Percentiles rank a stretch among this genome's conserved stretches.
These are phyloP conservation scores for Xylaria sp. DNA, from an alignment of 2,329 filamentous ascomycete species.

Conservation along the genomic window DNA sequence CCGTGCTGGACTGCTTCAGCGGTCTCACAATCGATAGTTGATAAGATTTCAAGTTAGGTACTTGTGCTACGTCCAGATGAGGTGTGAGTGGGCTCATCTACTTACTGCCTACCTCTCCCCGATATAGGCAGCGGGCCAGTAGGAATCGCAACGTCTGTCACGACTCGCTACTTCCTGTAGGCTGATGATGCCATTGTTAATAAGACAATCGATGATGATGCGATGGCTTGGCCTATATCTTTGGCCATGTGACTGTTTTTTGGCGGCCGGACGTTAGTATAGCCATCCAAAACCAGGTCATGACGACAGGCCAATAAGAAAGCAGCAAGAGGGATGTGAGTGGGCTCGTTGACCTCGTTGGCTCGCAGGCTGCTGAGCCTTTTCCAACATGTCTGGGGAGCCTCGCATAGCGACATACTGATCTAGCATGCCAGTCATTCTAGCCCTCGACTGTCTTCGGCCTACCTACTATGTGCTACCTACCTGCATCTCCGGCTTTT, in stretches of 20 bases:
- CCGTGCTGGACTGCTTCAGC: background rate
- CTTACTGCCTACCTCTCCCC: background rate
- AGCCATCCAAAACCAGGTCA: slow-evolving; percentile 9
- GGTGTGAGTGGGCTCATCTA: slow-evolving; percentile 3
- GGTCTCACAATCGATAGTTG: too few relatives aligned
- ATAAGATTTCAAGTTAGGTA: too few relatives aligned
- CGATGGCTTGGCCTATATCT: slow-evolving; percentile 5
- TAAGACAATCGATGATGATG: slow-evolving; percentile 14
- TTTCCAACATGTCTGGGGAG: background rate
- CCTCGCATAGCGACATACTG: background rate
- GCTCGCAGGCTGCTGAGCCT: slow-evolving; percentile 18
- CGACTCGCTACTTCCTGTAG: background rate
- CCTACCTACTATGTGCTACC: too few relatives aligned
- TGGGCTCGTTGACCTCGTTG: slow-evolving; percentile 18
- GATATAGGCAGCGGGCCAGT: slow-evolving; percentile 15
- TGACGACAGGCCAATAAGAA: slow-evolving; percentile 16
- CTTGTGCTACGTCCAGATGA: background rate
- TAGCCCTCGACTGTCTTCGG: too few relatives aligned
- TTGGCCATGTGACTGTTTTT: slow-evolving; percentile 27
- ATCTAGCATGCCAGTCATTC: background rate
- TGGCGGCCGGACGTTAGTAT: slow-evolving; percentile 12
- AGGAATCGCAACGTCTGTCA: slow-evolving; percentile 11
- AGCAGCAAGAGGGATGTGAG: slow-evolving; percentile 7
- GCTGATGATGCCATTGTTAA: slow-evolving; percentile 18
- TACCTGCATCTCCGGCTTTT: too few relatives aligned